Conservation (phyloP, 495 filamentous ascomycete species). For the Choiromyces venosus region DNA sequence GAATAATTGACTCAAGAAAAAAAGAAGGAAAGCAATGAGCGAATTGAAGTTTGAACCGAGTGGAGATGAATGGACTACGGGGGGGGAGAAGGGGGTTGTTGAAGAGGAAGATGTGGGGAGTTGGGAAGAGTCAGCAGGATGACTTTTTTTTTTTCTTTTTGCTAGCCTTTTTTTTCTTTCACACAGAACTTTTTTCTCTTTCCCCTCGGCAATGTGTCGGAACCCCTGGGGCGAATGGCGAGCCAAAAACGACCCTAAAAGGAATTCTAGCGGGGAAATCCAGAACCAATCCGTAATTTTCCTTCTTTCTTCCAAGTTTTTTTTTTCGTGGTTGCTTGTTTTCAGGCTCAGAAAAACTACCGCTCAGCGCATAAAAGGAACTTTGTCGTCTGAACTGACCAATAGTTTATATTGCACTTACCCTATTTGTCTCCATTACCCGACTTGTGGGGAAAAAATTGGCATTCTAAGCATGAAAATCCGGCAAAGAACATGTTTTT, state of each 20-base stretch:
- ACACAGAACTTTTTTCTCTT: neutral
- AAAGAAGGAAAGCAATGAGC: constrained; percentile 17
- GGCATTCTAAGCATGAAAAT: neutral
- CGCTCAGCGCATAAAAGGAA: neutral
- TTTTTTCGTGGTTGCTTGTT: neutral
- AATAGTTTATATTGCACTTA: neutral
- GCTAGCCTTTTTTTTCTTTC: neutral
- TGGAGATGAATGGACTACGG: constrained; percentile 9
- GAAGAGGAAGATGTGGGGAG: constrained; percentile 24
- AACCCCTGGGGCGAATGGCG: neutral
- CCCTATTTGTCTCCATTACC: neutral
- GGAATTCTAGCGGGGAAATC: neutral
- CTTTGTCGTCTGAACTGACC: neutral
- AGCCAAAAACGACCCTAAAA: neutral
- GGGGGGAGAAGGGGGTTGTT: constrained; percentile 15
- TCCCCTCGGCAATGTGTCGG: neutral
- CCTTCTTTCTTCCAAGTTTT: neutral
- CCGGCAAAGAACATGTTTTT: neutral
- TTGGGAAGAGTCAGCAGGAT: constrained; percentile 10
- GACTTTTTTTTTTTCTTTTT: constrained; percentile 29
- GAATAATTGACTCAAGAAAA: constrained; percentile 23
- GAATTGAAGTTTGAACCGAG: constrained; percentile 20
- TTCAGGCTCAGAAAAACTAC: neutral
- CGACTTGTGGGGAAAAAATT: too few species aligned
- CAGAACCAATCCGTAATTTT: neutral